A percentile compares a stretch with the other conserved stretches of the same genome.
Evolutionary conservation across 208 protist genomes (phyloP).

Genomic region (Eutreptiella sp.): DNA sequence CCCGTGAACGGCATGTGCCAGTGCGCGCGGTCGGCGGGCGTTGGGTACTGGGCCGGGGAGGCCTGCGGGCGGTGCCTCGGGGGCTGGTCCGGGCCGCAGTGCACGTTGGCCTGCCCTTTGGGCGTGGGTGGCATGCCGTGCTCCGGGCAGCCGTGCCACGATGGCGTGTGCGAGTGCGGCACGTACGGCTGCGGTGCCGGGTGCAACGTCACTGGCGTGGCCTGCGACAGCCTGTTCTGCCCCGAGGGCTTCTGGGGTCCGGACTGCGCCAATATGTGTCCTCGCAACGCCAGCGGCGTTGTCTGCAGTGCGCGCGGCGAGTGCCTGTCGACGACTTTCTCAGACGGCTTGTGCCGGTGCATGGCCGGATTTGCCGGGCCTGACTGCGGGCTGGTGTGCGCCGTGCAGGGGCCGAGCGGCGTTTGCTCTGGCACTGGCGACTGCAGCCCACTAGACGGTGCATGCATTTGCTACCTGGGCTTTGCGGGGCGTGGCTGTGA

Average conservation of each 20-base stretch:
- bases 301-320: slow-evolving; percentile 8
- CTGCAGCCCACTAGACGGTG: neutral
- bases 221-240: too few relatives aligned
- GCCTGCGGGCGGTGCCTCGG: slow-evolving; percentile 1
- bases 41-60: neutral
- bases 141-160: too few relatives aligned
- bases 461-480: slow-evolving; percentile 14
- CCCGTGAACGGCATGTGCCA: slow-evolving; percentile 18
- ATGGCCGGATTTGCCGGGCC: neutral
- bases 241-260: too few relatives aligned
- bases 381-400: neutral
- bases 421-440: too few relatives aligned
- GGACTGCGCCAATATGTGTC: too few relatives aligned
- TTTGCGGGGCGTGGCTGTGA: too few relatives aligned
- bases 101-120: neutral
- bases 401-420: neutral
- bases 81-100: slow-evolving; percentile 12
- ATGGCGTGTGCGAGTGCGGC: too few relatives aligned
- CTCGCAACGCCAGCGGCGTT: neutral
- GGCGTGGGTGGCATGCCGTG: too few relatives aligned
- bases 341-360: neutral
- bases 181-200: too few relatives aligned
- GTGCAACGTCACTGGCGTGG: too few relatives aligned
- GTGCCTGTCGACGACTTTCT: neutral
- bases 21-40: neutral